Evolutionary conservation across 495 filamentous ascomycete genomes (phyloP), one percentile per base, ranked within the genome.

Genomic region (Immersiella caudata): DNA sequence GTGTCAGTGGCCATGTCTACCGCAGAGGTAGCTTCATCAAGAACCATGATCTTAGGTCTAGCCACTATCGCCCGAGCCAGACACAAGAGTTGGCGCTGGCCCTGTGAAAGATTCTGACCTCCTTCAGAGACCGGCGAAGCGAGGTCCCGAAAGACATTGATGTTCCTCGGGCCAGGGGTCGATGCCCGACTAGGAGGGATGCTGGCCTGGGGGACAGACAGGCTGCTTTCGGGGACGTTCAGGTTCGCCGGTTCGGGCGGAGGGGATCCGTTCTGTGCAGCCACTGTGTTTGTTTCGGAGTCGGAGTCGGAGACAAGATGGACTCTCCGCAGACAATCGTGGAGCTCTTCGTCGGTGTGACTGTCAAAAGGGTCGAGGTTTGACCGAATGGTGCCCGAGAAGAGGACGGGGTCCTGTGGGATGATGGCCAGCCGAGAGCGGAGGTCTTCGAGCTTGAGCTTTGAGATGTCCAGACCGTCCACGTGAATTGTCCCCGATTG

Each of bases 401-500:
- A 82, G 6, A 84, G 67, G 0, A 76, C 69, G 0, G 81, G 76
- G 46, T 84, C 81, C 56, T 93, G 91, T 0, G 91, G 91, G 49
- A 93, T 93, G 70, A 93, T 93, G 22, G 89, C 89, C 0, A 93
- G 78, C 0, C 90, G 81, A 50, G 86, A 87, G 6, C 91, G 84
- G 0, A 93, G 82, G 36, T 87, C 84, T 4, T 89, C 84, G 0
- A 93, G 81, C 18, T 83, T 86, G 68, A 93, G 84, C 68, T 85
- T 88, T 0, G 89, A 87, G 20, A 91, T 87, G 62, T 93, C 89
- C 0, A 92, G 21, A 9, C 82, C 82, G 49, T 82, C 78, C 51
- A 85, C 80, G 7, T 69, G 55, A 27, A 85, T 78, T 2, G 58
- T 65, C 0, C 78, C 83, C 3, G 66, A 65, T 8, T 68, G 68